Base-by-base conservation (phyloP, 306 rosid species). In the Argentina anserina region DNA sequence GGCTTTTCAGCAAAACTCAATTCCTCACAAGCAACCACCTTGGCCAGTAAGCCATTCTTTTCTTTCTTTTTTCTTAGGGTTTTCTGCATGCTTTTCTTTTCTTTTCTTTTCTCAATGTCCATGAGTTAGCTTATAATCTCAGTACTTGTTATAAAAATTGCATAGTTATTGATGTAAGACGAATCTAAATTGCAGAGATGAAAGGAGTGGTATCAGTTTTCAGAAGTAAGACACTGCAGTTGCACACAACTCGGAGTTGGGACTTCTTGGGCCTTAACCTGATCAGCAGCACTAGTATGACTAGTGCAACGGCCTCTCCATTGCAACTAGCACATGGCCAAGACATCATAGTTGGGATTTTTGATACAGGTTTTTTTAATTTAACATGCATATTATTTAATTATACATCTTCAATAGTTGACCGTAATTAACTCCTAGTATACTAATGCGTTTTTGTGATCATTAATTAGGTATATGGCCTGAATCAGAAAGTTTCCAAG, bases 181-280 rank as follows among this genome's bases (percentile, higher is more conserved):
- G 21, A 50, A 47, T 23, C 3, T 33, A 29, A 68, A 81, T 25
- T 81, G 83, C 83, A 87, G 91, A 80, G 58, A 80, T 81, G 83
- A 75, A 78, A 63, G 88, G 31, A 75, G 91, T 87, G 66, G 76
- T 87, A 75, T 87, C 88, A 23, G 79, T 84, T 39, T 87, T 87
- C 42, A 67, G 70, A 75, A 87, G 91, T 80, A 80, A 56, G 80
- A 77, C 77, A 31, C 21, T 78, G 74, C 29, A 61, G 49, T 47
- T 82, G 67, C 85, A 82, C 71, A 87, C 91, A 55, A 87, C 88
- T 45, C 82, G 91, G 82, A 87, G 88, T 61, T 87, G 91, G 91
- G 87, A 87, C 71, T 87, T 87, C 77, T 39, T 87, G 55, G 85
- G 83, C 15, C 85, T 87, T 50, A 61, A 83, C 63, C 65, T 84